A percentile compares a stretch with the other conserved stretches of the same genome.
These are phyloP conservation scores for Neurospora sp. DNA, from an alignment of 495 filamentous ascomycete species.

Conservation along the genomic window DNA sequence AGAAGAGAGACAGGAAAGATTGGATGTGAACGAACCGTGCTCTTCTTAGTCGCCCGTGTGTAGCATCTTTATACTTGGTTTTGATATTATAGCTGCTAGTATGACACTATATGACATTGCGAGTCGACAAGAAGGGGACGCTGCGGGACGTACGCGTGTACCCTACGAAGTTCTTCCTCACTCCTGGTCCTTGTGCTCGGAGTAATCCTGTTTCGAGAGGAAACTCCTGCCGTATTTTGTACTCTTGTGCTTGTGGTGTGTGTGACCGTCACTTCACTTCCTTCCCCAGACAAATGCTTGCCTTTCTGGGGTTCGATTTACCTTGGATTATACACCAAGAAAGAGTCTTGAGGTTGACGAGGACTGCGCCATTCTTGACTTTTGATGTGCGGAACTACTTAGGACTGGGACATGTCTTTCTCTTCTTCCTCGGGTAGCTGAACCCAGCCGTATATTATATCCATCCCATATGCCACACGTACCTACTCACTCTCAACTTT, in stretches of 20 bases:
- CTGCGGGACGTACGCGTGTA: background rate
- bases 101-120: no score
- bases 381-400: background rate
- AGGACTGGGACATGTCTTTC: background rate
- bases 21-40: no score
- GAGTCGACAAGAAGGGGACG: background rate
- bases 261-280: background rate
- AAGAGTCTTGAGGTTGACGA: background rate
- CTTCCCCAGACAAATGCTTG: background rate
- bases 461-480: background rate
- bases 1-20: no score
- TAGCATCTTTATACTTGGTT: background rate
- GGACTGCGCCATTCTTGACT: background rate
- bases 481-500: background rate
- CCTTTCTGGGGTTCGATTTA: background rate
- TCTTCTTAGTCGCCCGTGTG: background rate
- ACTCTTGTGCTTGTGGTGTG: background rate
- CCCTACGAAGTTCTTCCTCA: background rate
- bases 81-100: no score
- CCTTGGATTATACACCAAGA: background rate
- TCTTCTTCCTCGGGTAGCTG: background rate
- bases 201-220: background rate
- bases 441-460: background rate
- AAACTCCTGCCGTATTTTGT: background rate
- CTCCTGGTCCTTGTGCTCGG: background rate